A percentile compares a stretch with the other conserved stretches of the same genome.
Evolutionary conservation across 73 alveolate genomes (phyloP).

Genomic region (Halteria grandinella): DNA sequence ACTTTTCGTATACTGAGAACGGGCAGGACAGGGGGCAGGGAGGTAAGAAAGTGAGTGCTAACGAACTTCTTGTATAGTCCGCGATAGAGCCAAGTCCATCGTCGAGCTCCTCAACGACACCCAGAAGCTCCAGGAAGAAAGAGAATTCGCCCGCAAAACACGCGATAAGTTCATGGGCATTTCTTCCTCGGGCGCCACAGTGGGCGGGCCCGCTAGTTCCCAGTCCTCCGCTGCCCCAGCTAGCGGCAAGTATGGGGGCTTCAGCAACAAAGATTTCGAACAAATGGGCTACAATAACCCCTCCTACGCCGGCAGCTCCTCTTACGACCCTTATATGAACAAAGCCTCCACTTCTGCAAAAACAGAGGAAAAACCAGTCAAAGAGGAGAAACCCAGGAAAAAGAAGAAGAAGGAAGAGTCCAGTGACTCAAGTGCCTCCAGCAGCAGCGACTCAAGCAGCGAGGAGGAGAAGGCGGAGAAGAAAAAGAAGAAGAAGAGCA

Average conservation of each 20-base stretch:
- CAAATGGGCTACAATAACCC: conserved; percentile 48
- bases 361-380: not conserved
- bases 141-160: conserved; percentile 72
- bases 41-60: conserved; percentile 33
- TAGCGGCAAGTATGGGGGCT: conserved; percentile 38
- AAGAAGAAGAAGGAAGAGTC: conserved; percentile 46
- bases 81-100: conserved; percentile 52
- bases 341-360: not conserved
- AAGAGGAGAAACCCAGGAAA: conserved; percentile 37
- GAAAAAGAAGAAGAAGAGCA: not conserved
- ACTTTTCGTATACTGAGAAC: conserved; percentile 60
- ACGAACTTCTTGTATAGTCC: not conserved
- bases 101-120: conserved; percentile 62
- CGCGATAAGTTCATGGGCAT: conserved; percentile 70
- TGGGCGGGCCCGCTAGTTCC: conserved; percentile 8
- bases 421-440: not conserved
- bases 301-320: not conserved
- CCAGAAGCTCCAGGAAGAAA: conserved; percentile 56
- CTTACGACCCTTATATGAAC: conserved; percentile 36
- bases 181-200: conserved; percentile 11
- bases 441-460: not conserved
- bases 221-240: conserved; percentile 45
- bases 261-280: conserved; percentile 13
- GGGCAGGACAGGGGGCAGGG: conserved; percentile 66
- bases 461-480: conserved; percentile 3